Percentiles rank a stretch among this genome's conserved stretches.
These are phyloP conservation scores for Candida khao-thaluensis DNA, from an alignment of 805 yeast species.

Conservation along the genomic window DNA sequence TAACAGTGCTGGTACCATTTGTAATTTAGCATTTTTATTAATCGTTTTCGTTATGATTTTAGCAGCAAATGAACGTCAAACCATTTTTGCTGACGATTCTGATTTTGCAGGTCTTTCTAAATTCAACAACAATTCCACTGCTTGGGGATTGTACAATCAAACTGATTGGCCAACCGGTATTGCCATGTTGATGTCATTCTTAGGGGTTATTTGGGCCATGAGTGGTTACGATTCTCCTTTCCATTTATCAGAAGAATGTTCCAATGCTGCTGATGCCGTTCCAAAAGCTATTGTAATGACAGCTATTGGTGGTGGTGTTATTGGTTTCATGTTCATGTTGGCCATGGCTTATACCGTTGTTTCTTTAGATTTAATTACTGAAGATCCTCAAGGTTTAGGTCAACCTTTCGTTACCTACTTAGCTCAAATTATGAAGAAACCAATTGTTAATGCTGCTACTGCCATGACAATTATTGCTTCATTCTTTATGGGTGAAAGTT, in stretches of 20 bases:
- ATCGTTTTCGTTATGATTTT: slow-evolving; percentile 55
- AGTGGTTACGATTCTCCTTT: slow-evolving; percentile 75
- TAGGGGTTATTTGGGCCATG: slow-evolving; percentile 72
- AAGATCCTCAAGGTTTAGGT: slow-evolving; percentile 48
- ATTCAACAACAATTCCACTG: slow-evolving; percentile 47
- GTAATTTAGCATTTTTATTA: slow-evolving; percentile 49
- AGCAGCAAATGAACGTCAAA: slow-evolving; percentile 48
- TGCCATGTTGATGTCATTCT: slow-evolving; percentile 53
- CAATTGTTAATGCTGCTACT: slow-evolving; percentile 36
- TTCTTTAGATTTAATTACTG: slow-evolving; percentile 45
- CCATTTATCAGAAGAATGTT: slow-evolving; percentile 71
- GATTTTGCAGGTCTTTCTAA: slow-evolving; percentile 29
- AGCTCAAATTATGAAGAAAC: slow-evolving; percentile 45
- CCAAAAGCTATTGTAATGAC: slow-evolving; percentile 69
- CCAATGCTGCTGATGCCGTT: slow-evolving; percentile 61
- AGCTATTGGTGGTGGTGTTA: slow-evolving; percentile 50
- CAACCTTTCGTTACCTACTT: slow-evolving; percentile 61
- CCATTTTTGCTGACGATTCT: slow-evolving; percentile 18
- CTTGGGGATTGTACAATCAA: slow-evolving; percentile 56
- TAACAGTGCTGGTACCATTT: slow-evolving; percentile 49
- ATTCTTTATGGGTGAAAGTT: slow-evolving; percentile 40
- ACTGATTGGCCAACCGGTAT: slow-evolving; percentile 67
- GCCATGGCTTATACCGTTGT: slow-evolving; percentile 63
- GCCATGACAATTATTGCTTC: slow-evolving; percentile 40
- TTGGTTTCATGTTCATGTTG: slow-evolving; percentile 58